Evolutionary conservation across 2,329 filamentous ascomycete species (phyloP), one percentile per base, ranked within the genome.

Genomic region (Ustulina deusta): DNA sequence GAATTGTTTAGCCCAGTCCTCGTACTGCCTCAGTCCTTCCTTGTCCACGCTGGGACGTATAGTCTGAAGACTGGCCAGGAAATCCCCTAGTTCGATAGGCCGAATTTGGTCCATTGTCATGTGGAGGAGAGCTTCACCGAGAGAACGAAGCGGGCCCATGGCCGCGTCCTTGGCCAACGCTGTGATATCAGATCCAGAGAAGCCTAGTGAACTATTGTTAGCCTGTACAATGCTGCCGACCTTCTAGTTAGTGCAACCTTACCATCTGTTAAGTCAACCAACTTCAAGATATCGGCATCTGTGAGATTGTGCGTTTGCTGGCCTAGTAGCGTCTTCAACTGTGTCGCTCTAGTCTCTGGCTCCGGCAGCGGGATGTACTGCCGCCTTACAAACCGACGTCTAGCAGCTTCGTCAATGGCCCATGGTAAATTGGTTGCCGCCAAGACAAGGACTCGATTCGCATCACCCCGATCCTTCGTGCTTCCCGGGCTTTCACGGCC

Each of bases 311-410:
- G 94, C 74, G 97, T 97, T 79, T 98, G 96, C 74, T 97, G 91
- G 32, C 92, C 90, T 27, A 99, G 79, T 5, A 99, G 81, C 7
- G 89, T 97, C 70, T 87, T 86, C 51, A 99, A 81, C 75, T 99
- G 96, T 58, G 88, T 86, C 63, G 89, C 90, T 64, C 96, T 87
- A 0, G 97, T 97, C 71, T 91, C 88, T 11, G 90, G 87, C 77
- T 98, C 96, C 0, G 96, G 96, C 10, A 99, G 81, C 0, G 96
- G 95, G 68, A 99, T 99, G 78, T 99, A 99, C 79, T 98, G 96
- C 66, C 96, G 87, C 70, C 96, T 86, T 15, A 97, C 95, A 77
- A 99, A 99, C 58, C 96, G 86, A 64, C 96, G 86, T 65, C 96
- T 86, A 0, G 96, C 96, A 27, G 96, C 96, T 79, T 98, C 96